Evolutionary conservation across 176 grass and related monocot species (phyloP).

Genomic region (Carex parvula): DNA sequence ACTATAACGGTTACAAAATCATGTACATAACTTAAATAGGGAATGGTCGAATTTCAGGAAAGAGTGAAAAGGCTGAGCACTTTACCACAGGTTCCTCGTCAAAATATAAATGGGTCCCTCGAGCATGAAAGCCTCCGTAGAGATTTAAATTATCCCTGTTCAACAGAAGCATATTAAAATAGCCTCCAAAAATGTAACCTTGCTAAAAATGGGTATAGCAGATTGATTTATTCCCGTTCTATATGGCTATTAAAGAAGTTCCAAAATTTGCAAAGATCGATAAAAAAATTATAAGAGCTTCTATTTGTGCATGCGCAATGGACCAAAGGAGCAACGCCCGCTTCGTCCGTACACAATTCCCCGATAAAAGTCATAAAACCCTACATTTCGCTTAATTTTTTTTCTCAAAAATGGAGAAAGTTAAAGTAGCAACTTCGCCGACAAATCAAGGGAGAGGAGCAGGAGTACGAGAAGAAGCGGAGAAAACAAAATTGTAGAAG

Average conservation of each 20-base stretch:
- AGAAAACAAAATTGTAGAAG: not conserved
- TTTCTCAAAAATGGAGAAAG: not conserved
- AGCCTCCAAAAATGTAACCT: not conserved
- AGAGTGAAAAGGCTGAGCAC: not conserved
- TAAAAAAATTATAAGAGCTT: not conserved
- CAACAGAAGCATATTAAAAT: slow-evolving; percentile 14
- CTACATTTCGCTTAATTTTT: not conserved
- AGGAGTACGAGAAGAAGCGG: not conserved
- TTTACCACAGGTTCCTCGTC: slow-evolving; percentile 16
- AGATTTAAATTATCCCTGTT: slow-evolving; percentile 64
- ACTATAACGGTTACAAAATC: not conserved
- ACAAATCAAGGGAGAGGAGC: not conserved
- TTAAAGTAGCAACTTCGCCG: not conserved
- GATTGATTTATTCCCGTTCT: not conserved
- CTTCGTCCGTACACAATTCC: not conserved
- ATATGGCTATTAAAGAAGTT: not conserved
- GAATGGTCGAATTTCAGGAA: not conserved
- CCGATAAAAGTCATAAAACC: slow-evolving; percentile 4
- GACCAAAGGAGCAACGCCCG: not conserved
- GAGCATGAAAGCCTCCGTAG: not conserved
- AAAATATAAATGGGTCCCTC: slow-evolving; percentile 1
- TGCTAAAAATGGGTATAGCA: slow-evolving; percentile 4
- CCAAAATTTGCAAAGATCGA: not conserved
- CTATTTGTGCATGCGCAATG: not conserved
- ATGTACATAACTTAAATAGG: not conserved